Conservation (phyloP, 2,329 filamentous ascomycete species). For the Pseudopithomyces chartarum region DNA sequence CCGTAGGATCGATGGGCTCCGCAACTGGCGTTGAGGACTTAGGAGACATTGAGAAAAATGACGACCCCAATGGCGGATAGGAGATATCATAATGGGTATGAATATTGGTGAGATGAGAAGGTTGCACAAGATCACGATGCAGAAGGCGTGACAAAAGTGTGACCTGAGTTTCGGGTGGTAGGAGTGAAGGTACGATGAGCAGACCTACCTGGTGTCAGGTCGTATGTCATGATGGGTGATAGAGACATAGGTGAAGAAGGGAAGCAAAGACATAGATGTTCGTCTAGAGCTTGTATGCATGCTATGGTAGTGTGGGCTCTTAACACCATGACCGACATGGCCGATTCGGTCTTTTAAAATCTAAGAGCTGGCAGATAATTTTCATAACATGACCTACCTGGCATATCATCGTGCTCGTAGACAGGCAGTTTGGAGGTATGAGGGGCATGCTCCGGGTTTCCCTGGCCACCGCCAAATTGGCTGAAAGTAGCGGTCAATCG, state of each 20-base stretch:
- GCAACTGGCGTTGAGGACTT: constrained; percentile 28
- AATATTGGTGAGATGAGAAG: constrained; percentile 84
- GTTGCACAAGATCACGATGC: constrained; percentile 75
- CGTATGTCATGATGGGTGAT: neutral
- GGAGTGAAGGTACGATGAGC: constrained; percentile 73
- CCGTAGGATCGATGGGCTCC: constrained; percentile 67
- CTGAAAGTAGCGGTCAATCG: constrained; percentile 29
- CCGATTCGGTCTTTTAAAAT: too few species aligned
- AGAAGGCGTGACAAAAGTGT: constrained; percentile 74
- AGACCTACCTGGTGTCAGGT: constrained; percentile 65
- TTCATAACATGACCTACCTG: constrained; percentile 58
- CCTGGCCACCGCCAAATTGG: constrained; percentile 25
- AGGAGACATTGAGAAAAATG: constrained; percentile 58
- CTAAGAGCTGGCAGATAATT: neutral
- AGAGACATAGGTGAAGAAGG: neutral
- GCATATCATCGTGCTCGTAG: constrained; percentile 69
- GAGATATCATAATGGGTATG: constrained; percentile 77
- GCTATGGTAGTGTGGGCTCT: too few species aligned
- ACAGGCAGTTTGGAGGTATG: constrained; percentile 39
- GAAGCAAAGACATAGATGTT: neutral
- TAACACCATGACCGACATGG: too few species aligned
- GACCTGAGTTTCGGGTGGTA: constrained; percentile 72
- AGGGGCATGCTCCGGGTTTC: neutral
- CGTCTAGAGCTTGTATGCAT: too few species aligned
- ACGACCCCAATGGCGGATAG: constrained; percentile 58